Base-by-base conservation (phyloP, 2,329 filamentous ascomycete genomes). In the Colletotrichum higginsianum region DNA sequence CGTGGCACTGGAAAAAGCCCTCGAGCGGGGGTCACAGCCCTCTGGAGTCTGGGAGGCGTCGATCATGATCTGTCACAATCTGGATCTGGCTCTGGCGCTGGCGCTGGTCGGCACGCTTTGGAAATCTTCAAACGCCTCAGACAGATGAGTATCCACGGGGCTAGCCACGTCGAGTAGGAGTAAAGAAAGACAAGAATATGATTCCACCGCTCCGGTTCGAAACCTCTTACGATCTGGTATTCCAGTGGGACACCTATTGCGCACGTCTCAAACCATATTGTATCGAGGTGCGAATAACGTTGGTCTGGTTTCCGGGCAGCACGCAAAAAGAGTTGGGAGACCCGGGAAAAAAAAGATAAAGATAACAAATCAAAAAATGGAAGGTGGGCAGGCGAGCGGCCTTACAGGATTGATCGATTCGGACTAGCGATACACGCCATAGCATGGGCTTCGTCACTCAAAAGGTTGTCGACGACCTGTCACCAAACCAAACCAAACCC, bases 11-110 rank as follows among this genome's bases (percentile, higher is more conserved):
- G 11, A 23, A 67, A 68, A 62, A 71, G 64, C 38, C 60, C 46
- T 58, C 52, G 26, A 40, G 50, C 38, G 11, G 68, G 57, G 64
- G 38, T 26, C 64, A 62, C 35, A 62, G 46, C 52, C 66, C 30
- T 66, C 49, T 65, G 55, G 63, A 40, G 46, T 66, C 49, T 65
- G 55, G 63, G 46, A 52, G 64, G 47, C 50, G 63, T 64, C 63
- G 71, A 74, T 74, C 67, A 63, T 73, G 73, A 74, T 72, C 73
- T 73, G 67, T 74, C 71, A 73, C 42, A 73, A 73, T 73, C 63
- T 67, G 71, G 50, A 74, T 72, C 73, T 62, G 56, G 60, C 44
- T 72, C 73, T 62, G 56, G 60, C 44, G 40, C 42, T 30, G 35
- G 15, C 42, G 46, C 47, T 40, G 35, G 21, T 47, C 44, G 38